These are phyloP conservation scores for Pythium volutum DNA, from an alignment of 352 stramenopile species.

Conservation along the genomic window DNA sequence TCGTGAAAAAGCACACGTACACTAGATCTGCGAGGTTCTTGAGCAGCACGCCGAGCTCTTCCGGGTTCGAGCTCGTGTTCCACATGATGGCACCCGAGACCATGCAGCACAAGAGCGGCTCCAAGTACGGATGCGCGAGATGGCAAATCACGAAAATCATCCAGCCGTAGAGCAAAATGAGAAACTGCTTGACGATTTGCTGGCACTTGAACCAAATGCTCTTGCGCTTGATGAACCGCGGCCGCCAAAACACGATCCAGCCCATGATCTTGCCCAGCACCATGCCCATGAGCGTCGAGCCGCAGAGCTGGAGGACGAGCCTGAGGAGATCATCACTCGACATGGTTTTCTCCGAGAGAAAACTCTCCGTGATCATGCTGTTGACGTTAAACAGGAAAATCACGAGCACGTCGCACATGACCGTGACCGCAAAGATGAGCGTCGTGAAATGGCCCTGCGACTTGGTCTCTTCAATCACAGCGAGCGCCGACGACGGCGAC, in stretches of 20 bases:
- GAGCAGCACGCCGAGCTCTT: constrained; percentile 51
- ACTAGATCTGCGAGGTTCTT: constrained; percentile 55
- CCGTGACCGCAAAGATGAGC: constrained; percentile 60
- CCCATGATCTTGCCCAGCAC: constrained; percentile 55
- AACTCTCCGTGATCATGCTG: constrained; percentile 63
- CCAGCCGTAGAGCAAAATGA: constrained; percentile 63
- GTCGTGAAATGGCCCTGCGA: constrained; percentile 67
- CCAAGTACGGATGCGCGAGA: constrained; percentile 55
- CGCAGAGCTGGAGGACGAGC: constrained; percentile 43
- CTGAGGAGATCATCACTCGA: constrained; percentile 30
- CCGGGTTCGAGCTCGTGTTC: constrained; percentile 52
- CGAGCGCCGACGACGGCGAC: constrained; percentile 59
- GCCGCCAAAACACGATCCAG: constrained; percentile 50
- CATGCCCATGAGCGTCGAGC: constrained; percentile 45
- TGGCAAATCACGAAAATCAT: constrained; percentile 60
- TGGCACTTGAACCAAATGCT: constrained; percentile 37
- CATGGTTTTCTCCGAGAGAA: constrained; percentile 54
- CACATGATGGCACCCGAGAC: constrained; percentile 62
- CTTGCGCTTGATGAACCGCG: constrained; percentile 51
- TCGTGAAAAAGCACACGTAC: constrained; percentile 77
- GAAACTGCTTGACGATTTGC: constrained; percentile 47
- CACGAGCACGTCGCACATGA: constrained; percentile 69
- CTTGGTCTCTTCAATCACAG: constrained; percentile 66
- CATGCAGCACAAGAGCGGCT: constrained; percentile 69
- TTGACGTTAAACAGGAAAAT: constrained; percentile 76